Conservation (phyloP, 2,329 filamentous ascomycete genomes). For the Neobulgaria alba region DNA sequence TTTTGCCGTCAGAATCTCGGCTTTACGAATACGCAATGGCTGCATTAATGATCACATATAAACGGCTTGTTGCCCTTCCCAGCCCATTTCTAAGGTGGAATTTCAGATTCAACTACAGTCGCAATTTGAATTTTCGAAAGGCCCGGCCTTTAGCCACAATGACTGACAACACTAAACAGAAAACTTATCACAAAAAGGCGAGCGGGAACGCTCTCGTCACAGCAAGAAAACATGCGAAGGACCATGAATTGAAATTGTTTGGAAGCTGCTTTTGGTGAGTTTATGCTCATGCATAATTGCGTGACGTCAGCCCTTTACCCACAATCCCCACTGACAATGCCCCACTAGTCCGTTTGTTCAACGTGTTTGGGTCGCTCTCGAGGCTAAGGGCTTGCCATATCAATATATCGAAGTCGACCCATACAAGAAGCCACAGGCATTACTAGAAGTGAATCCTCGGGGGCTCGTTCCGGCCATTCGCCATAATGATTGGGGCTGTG, state of each 20-base stretch:
- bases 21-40: too few species aligned
- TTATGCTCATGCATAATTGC: slow-evolving; percentile 1
- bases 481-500: slow-evolving; percentile 73
- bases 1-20: too few species aligned
- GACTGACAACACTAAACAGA: slow-evolving; percentile 43
- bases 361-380: slow-evolving; percentile 81
- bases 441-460: slow-evolving; percentile 68
- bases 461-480: slow-evolving; percentile 69
- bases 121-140: too few species aligned
- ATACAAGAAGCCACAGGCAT: slow-evolving; percentile 60
- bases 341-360: slow-evolving; percentile 64
- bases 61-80: too few species aligned
- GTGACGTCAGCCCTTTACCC: slow-evolving; percentile 10
- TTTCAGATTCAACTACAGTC: too few species aligned
- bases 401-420: slow-evolving; percentile 84
- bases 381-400: slow-evolving; percentile 68
- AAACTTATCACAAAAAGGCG: slow-evolving; percentile 62
- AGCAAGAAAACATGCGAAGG: slow-evolving; percentile 59
- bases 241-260: slow-evolving; percentile 66
- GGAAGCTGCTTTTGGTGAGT: slow-evolving; percentile 75
- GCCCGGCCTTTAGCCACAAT: slow-evolving; percentile 35
- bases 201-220: slow-evolving; percentile 64
- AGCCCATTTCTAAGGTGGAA: too few species aligned
- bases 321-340: slow-evolving; percentile 6
- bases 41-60: too few species aligned